Evolutionary conservation across 2,329 filamentous ascomycete genomes (phyloP).

Genomic region (Pseudocercospora crystallina): DNA sequence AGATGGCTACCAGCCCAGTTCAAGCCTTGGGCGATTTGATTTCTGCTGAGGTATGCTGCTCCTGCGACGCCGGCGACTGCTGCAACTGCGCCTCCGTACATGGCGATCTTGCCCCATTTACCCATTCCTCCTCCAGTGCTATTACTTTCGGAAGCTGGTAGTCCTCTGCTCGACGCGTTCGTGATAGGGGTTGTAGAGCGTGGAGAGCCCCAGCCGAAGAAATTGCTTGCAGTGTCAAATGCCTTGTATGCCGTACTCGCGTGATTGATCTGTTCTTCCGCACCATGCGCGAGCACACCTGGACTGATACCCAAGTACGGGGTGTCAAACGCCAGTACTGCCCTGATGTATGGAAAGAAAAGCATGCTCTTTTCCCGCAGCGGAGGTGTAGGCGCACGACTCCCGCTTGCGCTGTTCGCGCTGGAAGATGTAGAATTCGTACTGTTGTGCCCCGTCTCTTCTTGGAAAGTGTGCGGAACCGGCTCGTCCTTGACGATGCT

Average conservation of each 20-base stretch:
- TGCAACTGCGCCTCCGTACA: slow-evolving; percentile 78
- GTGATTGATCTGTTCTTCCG: slow-evolving; percentile 81
- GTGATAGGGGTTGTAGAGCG: slow-evolving; percentile 24
- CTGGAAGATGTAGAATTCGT: slow-evolving; percentile 1
- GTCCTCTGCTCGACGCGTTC: slow-evolving; percentile 31
- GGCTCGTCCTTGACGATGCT: slow-evolving; percentile 68
- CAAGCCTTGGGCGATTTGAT: slow-evolving; percentile 73
- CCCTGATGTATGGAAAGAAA: slow-evolving; percentile 93
- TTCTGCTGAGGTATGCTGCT: slow-evolving; percentile 81
- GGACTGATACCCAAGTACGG: slow-evolving; percentile 82
- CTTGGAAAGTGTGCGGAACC: slow-evolving; percentile 30
- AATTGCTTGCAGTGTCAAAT: slow-evolving; percentile 61
- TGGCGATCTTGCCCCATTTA: slow-evolving; percentile 63
- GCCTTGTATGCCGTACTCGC: slow-evolving; percentile 68
- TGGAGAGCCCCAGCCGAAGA: slow-evolving; percentile 49
- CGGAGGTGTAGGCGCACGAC: slow-evolving; percentile 21
- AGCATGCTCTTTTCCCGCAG: slow-evolving; percentile 39
- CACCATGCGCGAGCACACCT: slow-evolving; percentile 79
- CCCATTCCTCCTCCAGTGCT: slow-evolving; percentile 30
- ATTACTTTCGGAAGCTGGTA: slow-evolving; percentile 27
- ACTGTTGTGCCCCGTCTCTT: neutral
- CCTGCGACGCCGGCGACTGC: slow-evolving; percentile 80
- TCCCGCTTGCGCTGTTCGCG: slow-evolving; percentile 1
- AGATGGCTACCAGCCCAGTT: slow-evolving; percentile 86
- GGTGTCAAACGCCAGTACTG: slow-evolving; percentile 61